Conservation (phyloP, 2,329 filamentous ascomycete species). For the Penicillium sp. region DNA sequence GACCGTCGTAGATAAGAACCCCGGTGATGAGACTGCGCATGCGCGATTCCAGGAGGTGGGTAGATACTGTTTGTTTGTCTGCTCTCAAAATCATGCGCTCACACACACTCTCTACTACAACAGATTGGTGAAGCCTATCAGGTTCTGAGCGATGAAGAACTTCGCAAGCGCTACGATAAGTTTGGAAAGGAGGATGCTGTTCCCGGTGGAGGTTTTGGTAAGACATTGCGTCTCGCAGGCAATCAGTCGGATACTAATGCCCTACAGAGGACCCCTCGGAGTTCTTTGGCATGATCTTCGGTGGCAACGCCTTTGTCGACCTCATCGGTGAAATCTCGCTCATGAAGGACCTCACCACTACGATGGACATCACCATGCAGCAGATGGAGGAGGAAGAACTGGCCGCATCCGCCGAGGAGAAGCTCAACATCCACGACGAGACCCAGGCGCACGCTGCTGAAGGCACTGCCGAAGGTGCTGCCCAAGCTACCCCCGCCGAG, state of each 20-base stretch:
- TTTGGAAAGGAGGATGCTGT: conserved; percentile 91
- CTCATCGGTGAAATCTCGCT: conserved; percentile 97
- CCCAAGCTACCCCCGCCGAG: conserved; percentile 26
- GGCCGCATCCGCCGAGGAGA: conserved; percentile 45
- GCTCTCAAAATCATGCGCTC: conserved; percentile 14
- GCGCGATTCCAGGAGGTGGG: conserved; percentile 90
- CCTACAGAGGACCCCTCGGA: conserved; percentile 74
- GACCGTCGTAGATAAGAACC: conserved; percentile 97
- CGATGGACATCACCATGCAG: conserved; percentile 94
- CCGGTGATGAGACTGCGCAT: conserved; percentile 85
- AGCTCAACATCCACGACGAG: conserved; percentile 39
- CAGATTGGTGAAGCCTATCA: conserved; percentile 64
- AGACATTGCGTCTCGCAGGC: conserved; percentile 19
- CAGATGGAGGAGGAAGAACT: conserved; percentile 62
- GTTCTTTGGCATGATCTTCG: conserved; percentile 98
- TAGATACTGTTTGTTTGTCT: too few species aligned
- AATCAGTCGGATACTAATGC: background rate
- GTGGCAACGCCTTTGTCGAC: conserved; percentile 88
- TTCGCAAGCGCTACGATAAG: conserved; percentile 90
- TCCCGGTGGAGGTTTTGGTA: conserved; percentile 79
- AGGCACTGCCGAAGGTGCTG: conserved; percentile 50
- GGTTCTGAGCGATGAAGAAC: conserved; percentile 73
- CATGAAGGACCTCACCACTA: conserved; percentile 95
- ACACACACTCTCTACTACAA: conserved; percentile 6
- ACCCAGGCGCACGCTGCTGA: conserved; percentile 39